phyloP scores from a whole-genome alignment of 306 rosid species.

The Luffa aegyptiaca region DNA sequence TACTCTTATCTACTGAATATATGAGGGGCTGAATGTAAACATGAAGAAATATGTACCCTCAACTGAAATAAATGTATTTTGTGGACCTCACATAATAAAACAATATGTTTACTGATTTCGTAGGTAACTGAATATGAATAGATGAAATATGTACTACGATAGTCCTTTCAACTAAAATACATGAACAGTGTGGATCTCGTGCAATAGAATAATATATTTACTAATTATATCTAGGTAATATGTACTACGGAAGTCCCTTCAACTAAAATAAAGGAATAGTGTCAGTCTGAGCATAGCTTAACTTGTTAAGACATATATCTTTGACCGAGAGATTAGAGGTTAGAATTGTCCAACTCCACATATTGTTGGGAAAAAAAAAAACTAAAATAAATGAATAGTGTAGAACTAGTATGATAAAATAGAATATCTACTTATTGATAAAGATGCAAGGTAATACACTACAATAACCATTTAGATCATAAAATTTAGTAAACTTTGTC shows the following conservation, averaged over 20 bases:
- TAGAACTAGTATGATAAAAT: no score
- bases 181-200: neutral
- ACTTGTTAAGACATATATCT: no score
- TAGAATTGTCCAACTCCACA: no score
- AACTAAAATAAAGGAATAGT: neutral
- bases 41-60: neutral
- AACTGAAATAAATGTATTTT: neutral
- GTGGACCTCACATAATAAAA: neutral
- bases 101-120: neutral
- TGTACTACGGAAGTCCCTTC: neutral
- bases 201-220: neutral
- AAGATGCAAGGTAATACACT: neutral
- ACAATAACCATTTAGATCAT: neutral
- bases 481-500: neutral
- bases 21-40: neutral
- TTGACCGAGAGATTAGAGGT: no score
- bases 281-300: no score
- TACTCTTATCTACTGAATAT: neutral
- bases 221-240: neutral
- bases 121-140: neutral
- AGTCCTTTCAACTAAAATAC: neutral
- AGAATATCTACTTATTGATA: neutral
- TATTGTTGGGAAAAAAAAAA: no score
- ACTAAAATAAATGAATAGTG: neutral
- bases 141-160: neutral